Conservation (phyloP, 192 early-diverging fungal genomes). For the Allomyces macrogynus region DNA sequence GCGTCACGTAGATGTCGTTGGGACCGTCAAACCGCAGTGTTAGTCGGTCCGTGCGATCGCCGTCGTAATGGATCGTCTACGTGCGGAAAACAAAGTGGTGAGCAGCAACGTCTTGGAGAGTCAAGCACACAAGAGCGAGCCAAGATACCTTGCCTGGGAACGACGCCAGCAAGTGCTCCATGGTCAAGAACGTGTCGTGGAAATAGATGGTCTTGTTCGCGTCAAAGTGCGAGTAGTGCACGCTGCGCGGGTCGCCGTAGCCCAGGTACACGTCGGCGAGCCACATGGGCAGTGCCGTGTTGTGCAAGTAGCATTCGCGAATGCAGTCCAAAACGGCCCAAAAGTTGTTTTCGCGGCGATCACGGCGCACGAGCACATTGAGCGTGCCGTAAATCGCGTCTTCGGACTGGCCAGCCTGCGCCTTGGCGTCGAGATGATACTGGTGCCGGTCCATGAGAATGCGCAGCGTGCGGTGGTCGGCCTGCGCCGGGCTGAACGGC, state of each 20-base stretch:
- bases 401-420: conserved; percentile 12
- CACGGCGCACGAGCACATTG: conserved; percentile 74
- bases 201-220: conserved; percentile 41
- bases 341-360: conserved; percentile 83
- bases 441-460: conserved; percentile 75
- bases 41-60: not conserved
- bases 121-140: not conserved
- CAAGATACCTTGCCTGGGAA: conserved; percentile 35
- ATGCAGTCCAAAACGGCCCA: conserved; percentile 77
- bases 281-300: conserved; percentile 76
- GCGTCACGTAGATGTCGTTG: too few species aligned
- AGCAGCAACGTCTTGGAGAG: too few species aligned
- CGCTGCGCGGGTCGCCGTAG: conserved; percentile 75
- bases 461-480: conserved; percentile 33
- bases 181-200: conserved; percentile 71
- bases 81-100: not conserved
- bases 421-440: conserved; percentile 25
- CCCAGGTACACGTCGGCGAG: conserved; percentile 76
- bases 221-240: conserved; percentile 38
- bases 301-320: conserved; percentile 67
- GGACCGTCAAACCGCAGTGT: too few species aligned
- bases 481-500: not conserved
- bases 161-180: conserved; percentile 46
- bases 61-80: not conserved
- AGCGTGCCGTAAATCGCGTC: conserved; percentile 49